Base-by-base conservation (phyloP, 1,284 basidiomycete genomes). In the Ustilago loliicola region DNA sequence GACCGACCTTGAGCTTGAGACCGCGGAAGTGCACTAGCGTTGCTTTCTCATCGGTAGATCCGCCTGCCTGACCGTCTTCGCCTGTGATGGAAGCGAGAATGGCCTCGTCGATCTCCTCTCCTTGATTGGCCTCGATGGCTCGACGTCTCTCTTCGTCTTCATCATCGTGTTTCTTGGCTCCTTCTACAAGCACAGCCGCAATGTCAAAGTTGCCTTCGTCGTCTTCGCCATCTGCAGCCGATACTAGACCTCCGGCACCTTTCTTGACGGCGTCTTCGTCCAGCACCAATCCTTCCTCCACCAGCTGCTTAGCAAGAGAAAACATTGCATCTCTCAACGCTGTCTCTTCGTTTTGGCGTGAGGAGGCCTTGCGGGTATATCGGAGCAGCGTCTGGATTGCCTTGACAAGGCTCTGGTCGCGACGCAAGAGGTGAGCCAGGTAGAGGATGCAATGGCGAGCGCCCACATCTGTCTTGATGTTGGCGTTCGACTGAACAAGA, bases 141-240 rank as follows among this genome's bases (percentile, higher is more conserved):
- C 92, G 91, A 86, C 94, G 93, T 80, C 92, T 19, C 63, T 86
- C 80, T 53, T 83, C 77, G 4, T 81, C 60, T 3, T 72, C 77
- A 9, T 73, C 75, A 29, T 67, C 61, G 21, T 80, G 77, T 56
- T 77, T 70, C 61, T 62, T 71, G 27, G 70, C 56, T 17, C 79
- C 72, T 5, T 70, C 78, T 4, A 87, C 88, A 59, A 87, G 87
- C 69, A 87, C 89, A 71, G 89, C 89, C 1, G 89, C 89, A 6
- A 90, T 88, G 66, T 90, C 89, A 62, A 89, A 88, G 40, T 94
- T 89, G 15, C 93, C 94, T 72, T 96, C 95, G 73, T 95, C 94
- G 61, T 94, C 87, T 45, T 87, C 93, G n/a, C 84, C 87, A 54
- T 84, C 79, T 8, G 47, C 72, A 21, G 61, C 66, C 25, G 69